Evolutionary conservation across 345 rosid species (phyloP), one percentile per base, ranked within the genome.

Genomic region (Murraya paniculata): DNA sequence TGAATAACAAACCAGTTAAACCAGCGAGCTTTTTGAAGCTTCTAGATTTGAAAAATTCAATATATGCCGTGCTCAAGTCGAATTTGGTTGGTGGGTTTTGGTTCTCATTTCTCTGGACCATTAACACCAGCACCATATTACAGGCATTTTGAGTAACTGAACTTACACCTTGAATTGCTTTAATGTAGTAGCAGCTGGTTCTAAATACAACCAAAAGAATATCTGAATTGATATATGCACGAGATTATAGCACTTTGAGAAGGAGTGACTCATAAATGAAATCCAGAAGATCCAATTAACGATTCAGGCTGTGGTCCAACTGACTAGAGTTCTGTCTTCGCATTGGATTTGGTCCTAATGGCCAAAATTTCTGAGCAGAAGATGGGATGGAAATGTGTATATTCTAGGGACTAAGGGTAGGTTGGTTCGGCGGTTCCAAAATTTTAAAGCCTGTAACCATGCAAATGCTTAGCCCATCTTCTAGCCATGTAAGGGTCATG

Each of bases 381-480:
- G 84, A 80, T 76, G 53, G 50, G 16, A 11, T 13, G 50, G 61
- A 71, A 53, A 27, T 30, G 36, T 74, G 18, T 64, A n/a, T 65
- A 21, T 65, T 60, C 33, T 16, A 31, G 58, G 21, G 50, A 45
- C 50, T 14, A 45, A 2, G 16, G 18, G 50, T 3, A 3, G 57
- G 57, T 41, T 41, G 16, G 30, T 31, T 55, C 60, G 65, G 59
- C 72, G 65, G 76, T 64, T 83, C 69, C 62, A 74, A 13, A 13
- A 28, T 56, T 78, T 86, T 82, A 85, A 70, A 89, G 81, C 84
- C 91, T 86, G 73, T 89, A 92, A 59, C 90, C 93, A 80, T 90
- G 93, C 84, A 94, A 86, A 81, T 89, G 92, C 81, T 91, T 94
- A 38, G 95, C 92, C 97, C 97, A 93, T 80, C 98, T 83, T 87